Percentiles rank a stretch among this genome's conserved stretches.
These are phyloP conservation scores for Gossypium ekmanianum DNA, from an alignment of 345 rosid species.

Conservation along the genomic window DNA sequence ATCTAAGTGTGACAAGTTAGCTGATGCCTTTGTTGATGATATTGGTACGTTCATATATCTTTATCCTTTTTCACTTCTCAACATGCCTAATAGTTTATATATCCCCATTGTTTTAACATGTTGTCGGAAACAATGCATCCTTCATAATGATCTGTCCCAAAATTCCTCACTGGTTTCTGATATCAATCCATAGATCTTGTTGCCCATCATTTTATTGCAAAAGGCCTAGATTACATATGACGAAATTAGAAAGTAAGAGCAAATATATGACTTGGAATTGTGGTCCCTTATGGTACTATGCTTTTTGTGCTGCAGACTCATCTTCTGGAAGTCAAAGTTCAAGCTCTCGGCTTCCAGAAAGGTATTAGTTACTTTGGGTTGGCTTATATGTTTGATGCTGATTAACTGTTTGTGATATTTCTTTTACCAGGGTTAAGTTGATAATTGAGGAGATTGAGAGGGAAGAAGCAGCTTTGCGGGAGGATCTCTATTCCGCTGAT, in stretches of 20 bases:
- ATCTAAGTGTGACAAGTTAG: slow-evolving; percentile 80
- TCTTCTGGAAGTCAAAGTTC: slow-evolving; percentile 64
- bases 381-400: neutral
- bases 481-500: slow-evolving; percentile 92
- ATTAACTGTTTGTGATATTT: neutral
- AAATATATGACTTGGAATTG: neutral
- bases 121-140: neutral
- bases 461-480: slow-evolving; percentile 83
- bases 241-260: neutral
- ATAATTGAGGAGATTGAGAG: slow-evolving; percentile 94
- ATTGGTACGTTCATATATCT: slow-evolving; percentile 48
- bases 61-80: neutral
- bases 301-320: slow-evolving; percentile 47
- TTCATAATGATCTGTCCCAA: slow-evolving; percentile 6
- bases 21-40: slow-evolving; percentile 86
- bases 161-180: neutral
- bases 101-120: neutral
- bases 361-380: slow-evolving; percentile 40
- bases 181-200: neutral
- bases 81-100: slow-evolving; percentile 16
- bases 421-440: slow-evolving; percentile 69
- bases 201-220: neutral
- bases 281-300: neutral
- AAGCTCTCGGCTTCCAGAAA: slow-evolving; percentile 87
- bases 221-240: neutral